Evolutionary conservation across 768 basidiomycete species (phyloP).

Genomic region (Podaxis mareebaensis): DNA sequence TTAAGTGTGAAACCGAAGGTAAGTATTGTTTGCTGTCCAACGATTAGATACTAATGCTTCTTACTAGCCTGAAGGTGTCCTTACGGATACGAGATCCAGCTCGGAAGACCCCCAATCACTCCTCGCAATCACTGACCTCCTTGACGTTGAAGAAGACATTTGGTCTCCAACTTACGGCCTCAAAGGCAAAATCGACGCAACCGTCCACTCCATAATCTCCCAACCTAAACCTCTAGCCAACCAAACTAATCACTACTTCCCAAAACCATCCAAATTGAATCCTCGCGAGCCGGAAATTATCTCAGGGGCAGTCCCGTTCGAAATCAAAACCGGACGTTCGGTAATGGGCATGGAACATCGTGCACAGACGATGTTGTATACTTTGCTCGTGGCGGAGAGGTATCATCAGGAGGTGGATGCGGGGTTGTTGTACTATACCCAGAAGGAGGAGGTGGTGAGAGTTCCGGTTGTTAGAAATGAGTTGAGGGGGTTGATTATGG

Average conservation of each 20-base stretch:
- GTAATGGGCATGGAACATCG: conserved; percentile 85
- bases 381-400: conserved; percentile 86
- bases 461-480: conserved; percentile 84
- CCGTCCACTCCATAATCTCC: conserved; percentile 43
- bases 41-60: not conserved
- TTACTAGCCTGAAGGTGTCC: conserved; percentile 56
- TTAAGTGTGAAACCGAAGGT: conserved; percentile 69
- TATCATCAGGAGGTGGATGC: conserved; percentile 80
- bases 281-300: conserved; percentile 19
- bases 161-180: conserved; percentile 95
- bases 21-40: conserved; percentile 4
- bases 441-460: conserved; percentile 77
- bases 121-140: conserved; percentile 72
- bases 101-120: conserved; percentile 47
- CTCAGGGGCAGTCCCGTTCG: conserved; percentile 70
- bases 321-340: conserved; percentile 93
- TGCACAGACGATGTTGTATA: conserved; percentile 98
- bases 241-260: conserved; percentile 21
- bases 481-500: conserved; percentile 76
- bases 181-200: conserved; percentile 95
- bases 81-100: conserved; percentile 66
- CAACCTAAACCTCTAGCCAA: not conserved
- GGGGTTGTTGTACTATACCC: conserved; percentile 93
- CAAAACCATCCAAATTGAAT: not conserved
- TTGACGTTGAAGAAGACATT: conserved; percentile 96